Evolutionary conservation across 495 filamentous ascomycete species (phyloP).

Genomic region (Neurospora sublineolata): DNA sequence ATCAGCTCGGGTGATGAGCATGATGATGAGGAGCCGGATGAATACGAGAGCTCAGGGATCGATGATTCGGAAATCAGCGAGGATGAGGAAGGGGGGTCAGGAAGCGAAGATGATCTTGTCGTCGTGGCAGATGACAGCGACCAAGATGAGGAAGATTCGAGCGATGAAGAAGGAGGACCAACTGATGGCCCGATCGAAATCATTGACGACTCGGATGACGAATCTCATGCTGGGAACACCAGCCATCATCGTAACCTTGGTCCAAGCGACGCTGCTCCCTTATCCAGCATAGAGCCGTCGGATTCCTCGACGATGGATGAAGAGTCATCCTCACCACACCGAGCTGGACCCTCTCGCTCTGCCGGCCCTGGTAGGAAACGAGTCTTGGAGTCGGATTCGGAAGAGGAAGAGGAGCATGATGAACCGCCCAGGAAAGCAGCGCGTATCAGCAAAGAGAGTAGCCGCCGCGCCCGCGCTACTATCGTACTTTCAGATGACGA

Average conservation of each 20-base stretch:
- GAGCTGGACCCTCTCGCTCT: neutral
- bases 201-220: slow-evolving; percentile 1
- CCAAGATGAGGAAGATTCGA: neutral
- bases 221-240: neutral
- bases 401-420: slow-evolving; percentile 1
- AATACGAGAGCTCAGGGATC: slow-evolving; percentile 24
- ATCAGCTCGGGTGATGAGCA: neutral
- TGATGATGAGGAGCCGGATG: slow-evolving; percentile 4
- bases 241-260: neutral
- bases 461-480: neutral
- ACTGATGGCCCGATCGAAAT: neutral
- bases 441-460: neutral
- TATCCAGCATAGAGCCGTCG: slow-evolving; percentile 15
- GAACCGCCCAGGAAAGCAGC: slow-evolving; percentile 2
- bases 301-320: slow-evolving; percentile 5
- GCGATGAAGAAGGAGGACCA: neutral
- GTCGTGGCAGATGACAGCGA: slow-evolving; percentile 5
- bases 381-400: slow-evolving; percentile 7
- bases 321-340: neutral
- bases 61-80: slow-evolving; percentile 17
- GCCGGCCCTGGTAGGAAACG: neutral
- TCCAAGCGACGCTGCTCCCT: slow-evolving; percentile 1
- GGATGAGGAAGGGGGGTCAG: neutral
- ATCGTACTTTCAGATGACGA: slow-evolving; percentile 8
- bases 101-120: slow-evolving; percentile 13